Base-by-base conservation (phyloP, 176 grass and related monocot genomes). In the Thalia dealbata region DNA sequence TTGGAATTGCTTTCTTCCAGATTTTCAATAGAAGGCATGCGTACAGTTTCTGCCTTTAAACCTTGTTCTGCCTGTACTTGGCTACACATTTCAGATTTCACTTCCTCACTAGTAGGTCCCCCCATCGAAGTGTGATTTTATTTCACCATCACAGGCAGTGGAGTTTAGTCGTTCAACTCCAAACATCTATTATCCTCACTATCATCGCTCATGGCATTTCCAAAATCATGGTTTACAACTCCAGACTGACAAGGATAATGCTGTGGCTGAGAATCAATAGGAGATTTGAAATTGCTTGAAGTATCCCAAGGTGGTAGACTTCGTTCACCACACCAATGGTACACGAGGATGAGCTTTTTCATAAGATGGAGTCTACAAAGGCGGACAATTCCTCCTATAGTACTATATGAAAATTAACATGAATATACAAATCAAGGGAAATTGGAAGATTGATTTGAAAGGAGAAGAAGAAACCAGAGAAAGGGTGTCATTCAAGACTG, bases 301-400 rank as follows among this genome's bases (percentile, higher is more conserved):
- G 81, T 82, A 99, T 88, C 83, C 95, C 95, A 56, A 56, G 83
- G 74, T 9, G 95, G 95, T 10, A 95, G 83, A 71, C 70, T 87
- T 14, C 81, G 85, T 56, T 99, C 90, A 81, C 95, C 90, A 81
- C 83, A 90, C 95, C 95, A 84, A 60, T 27, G 78, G 14, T 63
- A 63, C 61, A 26, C 6, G 26, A 63, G 29, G 12, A 63, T 14
- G 6, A 27, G 22, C 29, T 28, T n/a, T 28, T 63, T 26, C 25
- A 28, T 43, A 3, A 58, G 52, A 21, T 21, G 3, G 8, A n/a
- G 5, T n/a, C 21, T 58, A 8, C 21, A 58, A n/a, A 58, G 54
- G 19, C 7, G 22, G 18, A 58, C 10, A 48, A 48, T 58, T n/a
- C 19, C n/a, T 21, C 15, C 18, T 74, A 62, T 79, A 86, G 68